Evolutionary conservation across 1,284 basidiomycete genomes (phyloP).

Genomic region (Cryptococcus maquisensis): DNA sequence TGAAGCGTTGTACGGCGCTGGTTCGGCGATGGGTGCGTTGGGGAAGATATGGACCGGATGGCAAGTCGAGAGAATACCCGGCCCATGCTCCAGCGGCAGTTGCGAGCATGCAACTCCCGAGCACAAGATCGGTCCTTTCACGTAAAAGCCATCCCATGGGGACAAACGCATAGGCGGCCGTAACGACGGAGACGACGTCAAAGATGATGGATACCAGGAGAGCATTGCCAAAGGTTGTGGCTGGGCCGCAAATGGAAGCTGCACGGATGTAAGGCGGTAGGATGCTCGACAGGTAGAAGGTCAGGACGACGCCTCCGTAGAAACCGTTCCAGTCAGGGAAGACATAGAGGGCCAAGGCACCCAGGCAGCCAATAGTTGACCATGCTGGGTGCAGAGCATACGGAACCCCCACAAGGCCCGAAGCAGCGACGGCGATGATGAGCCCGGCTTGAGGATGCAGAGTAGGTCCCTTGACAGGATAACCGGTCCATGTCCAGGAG

Average conservation of each 20-base stretch:
- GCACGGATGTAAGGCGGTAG: slow-evolving; percentile 57
- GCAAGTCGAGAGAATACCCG: slow-evolving; percentile 17
- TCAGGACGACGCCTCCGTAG: slow-evolving; percentile 62
- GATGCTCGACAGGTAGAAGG: slow-evolving; percentile 64
- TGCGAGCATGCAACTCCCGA: slow-evolving; percentile 29
- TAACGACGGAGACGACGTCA: slow-evolving; percentile 68
- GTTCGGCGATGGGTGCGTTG: slow-evolving; percentile 16
- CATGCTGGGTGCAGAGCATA: not conserved
- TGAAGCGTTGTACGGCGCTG: slow-evolving; percentile 15
- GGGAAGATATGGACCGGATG: slow-evolving; percentile 12
- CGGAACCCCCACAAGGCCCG: slow-evolving; percentile 38
- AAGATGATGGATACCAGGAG: slow-evolving; percentile 64
- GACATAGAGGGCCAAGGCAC: slow-evolving; percentile 57
- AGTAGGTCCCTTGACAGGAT: slow-evolving; percentile 68
- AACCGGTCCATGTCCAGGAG: slow-evolving; percentile 89
- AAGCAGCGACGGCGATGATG: slow-evolving; percentile 62
- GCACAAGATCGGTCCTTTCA: slow-evolving; percentile 68
- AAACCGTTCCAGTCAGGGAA: slow-evolving; percentile 72
- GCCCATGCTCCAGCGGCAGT: slow-evolving; percentile 10
- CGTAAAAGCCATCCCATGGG: slow-evolving; percentile 74
- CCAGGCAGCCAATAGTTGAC: not conserved
- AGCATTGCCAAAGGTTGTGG: slow-evolving; percentile 56
- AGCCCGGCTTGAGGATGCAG: slow-evolving; percentile 69
- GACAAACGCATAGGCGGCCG: slow-evolving; percentile 91
- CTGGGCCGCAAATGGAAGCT: slow-evolving; percentile 37